Conservation (phyloP, 1,284 basidiomycete species). For the Trichosporon faecale region DNA sequence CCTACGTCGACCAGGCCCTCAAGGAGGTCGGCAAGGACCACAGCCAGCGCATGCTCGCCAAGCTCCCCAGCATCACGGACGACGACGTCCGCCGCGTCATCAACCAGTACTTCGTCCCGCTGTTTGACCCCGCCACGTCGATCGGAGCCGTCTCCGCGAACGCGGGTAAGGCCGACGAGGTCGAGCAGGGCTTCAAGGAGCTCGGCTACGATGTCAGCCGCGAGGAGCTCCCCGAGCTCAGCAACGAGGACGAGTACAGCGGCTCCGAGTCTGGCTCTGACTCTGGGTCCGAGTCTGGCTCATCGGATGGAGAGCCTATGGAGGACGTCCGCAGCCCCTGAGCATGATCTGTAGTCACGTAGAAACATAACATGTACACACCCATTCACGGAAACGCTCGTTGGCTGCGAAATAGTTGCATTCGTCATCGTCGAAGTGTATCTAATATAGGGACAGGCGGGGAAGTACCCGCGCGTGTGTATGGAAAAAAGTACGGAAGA, state of each 20-base stretch:
- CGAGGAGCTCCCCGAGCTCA: conserved; percentile 54
- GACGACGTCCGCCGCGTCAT: conserved; percentile 70
- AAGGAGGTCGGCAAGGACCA: conserved; percentile 72
- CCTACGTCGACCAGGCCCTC: conserved; percentile 81
- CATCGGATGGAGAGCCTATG: conserved; percentile 20
- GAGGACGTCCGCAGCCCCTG: conserved; percentile 26
- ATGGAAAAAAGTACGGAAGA: background rate
- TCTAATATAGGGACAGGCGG: background rate
- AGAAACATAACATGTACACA: background rate
- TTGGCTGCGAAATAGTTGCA: background rate
- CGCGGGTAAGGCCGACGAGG: conserved; percentile 72
- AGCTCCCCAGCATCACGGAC: conserved; percentile 66
- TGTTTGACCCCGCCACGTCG: conserved; percentile 76
- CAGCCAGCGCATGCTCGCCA: conserved; percentile 70
- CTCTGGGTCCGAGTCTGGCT: conserved; percentile 16
- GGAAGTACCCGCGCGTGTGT: background rate
- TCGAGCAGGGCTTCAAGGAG: conserved; percentile 62
- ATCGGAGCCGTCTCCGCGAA: conserved; percentile 79
- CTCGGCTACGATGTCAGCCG: conserved; percentile 77
- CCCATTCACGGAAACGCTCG: background rate
- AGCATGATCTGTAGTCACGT: background rate
- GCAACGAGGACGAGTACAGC: conserved; percentile 26
- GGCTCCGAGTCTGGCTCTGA: conserved; percentile 23
- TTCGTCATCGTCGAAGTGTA: background rate
- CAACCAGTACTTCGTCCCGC: conserved; percentile 73